Conservation (phyloP, 768 basidiomycete genomes). For the Kwoniella mangroviensis region DNA sequence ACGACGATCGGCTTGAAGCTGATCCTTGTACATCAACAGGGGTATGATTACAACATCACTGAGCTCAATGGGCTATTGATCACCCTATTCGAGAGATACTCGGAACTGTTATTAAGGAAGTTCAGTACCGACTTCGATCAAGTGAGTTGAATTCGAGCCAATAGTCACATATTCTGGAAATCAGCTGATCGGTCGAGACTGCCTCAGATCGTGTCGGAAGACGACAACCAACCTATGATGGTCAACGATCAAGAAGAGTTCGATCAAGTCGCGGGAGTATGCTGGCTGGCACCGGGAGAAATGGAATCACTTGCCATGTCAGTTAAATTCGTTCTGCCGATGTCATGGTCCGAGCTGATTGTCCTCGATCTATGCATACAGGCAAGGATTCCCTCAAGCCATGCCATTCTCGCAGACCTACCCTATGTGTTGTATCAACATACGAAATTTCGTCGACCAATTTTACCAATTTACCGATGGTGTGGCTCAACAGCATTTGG, state of each 20-base stretch:
- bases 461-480: slow-evolving; percentile 98
- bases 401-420: slow-evolving; percentile 96
- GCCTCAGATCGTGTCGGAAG: slow-evolving; percentile 74
- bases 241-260: slow-evolving; percentile 65
- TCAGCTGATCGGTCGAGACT: background rate
- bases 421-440: slow-evolving; percentile 91
- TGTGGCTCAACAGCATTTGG: slow-evolving; percentile 84
- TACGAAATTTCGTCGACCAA: slow-evolving; percentile 85
- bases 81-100: slow-evolving; percentile 88
- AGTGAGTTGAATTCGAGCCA: slow-evolving; percentile 61
- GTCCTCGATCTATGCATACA: slow-evolving; percentile 47
- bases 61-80: slow-evolving; percentile 81
- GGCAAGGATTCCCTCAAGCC: slow-evolving; percentile 68
- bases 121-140: slow-evolving; percentile 80
- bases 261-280: slow-evolving; percentile 73
- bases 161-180: background rate
- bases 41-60: slow-evolving; percentile 82
- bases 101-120: slow-evolving; percentile 75
- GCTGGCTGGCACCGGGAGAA: slow-evolving; percentile 79
- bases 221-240: slow-evolving; percentile 89
- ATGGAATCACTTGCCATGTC: slow-evolving; percentile 62
- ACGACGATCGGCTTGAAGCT: background rate
- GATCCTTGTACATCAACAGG: slow-evolving; percentile 60
- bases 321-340: slow-evolving; percentile 13
- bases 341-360: slow-evolving; percentile 1